phyloP scores from a whole-genome alignment of 106 monocot species.

The Posidonia australis region DNA sequence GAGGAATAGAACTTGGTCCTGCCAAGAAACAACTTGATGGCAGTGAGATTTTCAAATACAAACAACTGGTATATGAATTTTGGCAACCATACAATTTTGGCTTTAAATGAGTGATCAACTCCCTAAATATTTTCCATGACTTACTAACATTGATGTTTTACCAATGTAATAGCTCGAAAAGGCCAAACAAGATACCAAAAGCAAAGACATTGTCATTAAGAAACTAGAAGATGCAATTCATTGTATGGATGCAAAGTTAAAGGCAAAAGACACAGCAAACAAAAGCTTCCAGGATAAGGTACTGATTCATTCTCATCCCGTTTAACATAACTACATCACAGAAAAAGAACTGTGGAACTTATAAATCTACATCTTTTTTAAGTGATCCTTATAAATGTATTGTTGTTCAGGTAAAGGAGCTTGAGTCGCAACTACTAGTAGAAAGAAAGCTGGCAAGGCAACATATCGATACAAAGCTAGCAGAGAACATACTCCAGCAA shows the following conservation, averaged over 20 bases:
- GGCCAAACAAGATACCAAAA: constrained; percentile 63
- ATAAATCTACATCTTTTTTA: no score
- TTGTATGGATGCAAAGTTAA: constrained; percentile 57
- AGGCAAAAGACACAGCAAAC: constrained; percentile 55
- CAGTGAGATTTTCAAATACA: constrained; percentile 49
- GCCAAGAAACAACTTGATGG: constrained; percentile 78
- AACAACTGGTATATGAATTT: constrained; percentile 46
- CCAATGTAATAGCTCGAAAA: constrained; percentile 49
- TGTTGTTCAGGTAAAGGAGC: constrained; percentile 43
- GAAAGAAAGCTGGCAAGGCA: constrained; percentile 81
- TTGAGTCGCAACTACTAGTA: constrained; percentile 71
- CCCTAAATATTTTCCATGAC: background rate
- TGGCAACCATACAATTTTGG: background rate
- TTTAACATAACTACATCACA: background rate
- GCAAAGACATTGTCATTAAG: constrained; percentile 61
- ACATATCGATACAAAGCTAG: constrained; percentile 68
- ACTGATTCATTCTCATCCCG: constrained; percentile 1
- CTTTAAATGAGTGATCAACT: background rate
- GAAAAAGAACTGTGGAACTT: background rate
- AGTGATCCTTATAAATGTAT: no score
- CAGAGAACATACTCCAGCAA: constrained; percentile 43
- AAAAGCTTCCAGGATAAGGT: constrained; percentile 83
- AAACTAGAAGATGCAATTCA: constrained; percentile 55
- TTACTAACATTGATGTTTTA: background rate
- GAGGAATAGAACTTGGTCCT: constrained; percentile 83